Conservation (phyloP, 1,284 basidiomycete genomes). For the Polyporus tsugae region DNA sequence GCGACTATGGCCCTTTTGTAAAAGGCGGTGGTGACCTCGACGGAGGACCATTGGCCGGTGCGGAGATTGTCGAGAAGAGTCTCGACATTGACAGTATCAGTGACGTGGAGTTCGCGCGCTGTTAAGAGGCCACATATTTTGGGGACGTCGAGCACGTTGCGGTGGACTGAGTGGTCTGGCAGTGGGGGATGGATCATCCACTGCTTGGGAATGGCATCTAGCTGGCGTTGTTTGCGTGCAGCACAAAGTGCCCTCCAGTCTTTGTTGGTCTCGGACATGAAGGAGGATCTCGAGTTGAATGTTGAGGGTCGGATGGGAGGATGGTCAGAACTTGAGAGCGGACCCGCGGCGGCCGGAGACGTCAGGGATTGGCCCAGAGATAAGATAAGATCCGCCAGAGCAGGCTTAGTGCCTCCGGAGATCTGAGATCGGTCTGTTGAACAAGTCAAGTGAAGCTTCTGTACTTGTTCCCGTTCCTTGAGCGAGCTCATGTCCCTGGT, state of each 20-base stretch:
- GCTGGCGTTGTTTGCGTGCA: constrained; percentile 60
- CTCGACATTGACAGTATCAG: constrained; percentile 59
- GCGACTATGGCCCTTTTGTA: constrained; percentile 84
- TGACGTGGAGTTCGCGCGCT: constrained; percentile 71
- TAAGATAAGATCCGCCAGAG: constrained; percentile 9
- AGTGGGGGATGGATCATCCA: constrained; percentile 61
- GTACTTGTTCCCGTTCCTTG: neutral
- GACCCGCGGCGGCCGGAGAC: constrained; percentile 1
- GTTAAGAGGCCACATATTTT: constrained; percentile 67
- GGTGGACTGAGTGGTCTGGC: constrained; percentile 39
- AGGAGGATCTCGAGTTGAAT: neutral
- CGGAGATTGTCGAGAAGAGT: constrained; percentile 58
- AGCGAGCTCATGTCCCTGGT: neutral
- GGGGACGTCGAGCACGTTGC: constrained; percentile 67
- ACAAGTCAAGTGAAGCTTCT: too few relatives aligned
- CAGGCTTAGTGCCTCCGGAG: neutral
- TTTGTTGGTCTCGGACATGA: constrained; percentile 14
- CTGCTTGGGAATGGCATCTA: constrained; percentile 64
- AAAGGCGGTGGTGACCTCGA: constrained; percentile 78
- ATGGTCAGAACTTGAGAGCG: neutral
- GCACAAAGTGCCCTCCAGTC: constrained; percentile 61
- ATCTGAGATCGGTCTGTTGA: constrained; percentile 13
- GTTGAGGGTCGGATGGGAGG: neutral
- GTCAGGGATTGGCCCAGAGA: constrained; percentile 6
- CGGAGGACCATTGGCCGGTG: constrained; percentile 61